These are phyloP conservation scores for Daldinia eschscholtzii DNA, from an alignment of 2,329 filamentous ascomycete genomes.

Conservation along the genomic window DNA sequence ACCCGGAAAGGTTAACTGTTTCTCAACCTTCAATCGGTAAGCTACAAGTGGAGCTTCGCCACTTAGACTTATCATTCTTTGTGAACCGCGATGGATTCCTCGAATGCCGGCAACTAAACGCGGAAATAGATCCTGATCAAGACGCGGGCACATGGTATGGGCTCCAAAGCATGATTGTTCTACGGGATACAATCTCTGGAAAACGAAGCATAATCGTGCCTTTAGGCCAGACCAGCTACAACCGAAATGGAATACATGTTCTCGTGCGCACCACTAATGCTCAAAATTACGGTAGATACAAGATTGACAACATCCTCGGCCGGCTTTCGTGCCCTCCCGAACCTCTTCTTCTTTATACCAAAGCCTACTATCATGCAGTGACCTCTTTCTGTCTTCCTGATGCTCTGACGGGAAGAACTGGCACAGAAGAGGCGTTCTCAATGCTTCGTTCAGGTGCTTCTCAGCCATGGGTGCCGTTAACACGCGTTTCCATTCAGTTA, in stretches of 20 bases:
- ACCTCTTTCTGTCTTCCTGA: constrained; percentile 72
- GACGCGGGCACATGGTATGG: constrained; percentile 72
- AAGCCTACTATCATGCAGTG: constrained; percentile 69
- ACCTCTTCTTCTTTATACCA: constrained; percentile 64
- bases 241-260: constrained; percentile 58
- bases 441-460: constrained; percentile 63
- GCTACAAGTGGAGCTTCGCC: constrained; percentile 60
- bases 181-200: constrained; percentile 59
- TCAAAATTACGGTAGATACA: constrained; percentile 63
- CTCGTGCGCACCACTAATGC: constrained; percentile 53
- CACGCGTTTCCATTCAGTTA: too few relatives aligned
- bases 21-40: constrained; percentile 54
- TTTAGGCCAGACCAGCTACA: constrained; percentile 55
- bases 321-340: constrained; percentile 69
- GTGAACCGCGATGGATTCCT: constrained; percentile 61
- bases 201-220: constrained; percentile 68
- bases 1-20: constrained; percentile 58
- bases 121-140: constrained; percentile 69
- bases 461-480: constrained; percentile 63
- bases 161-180: constrained; percentile 68
- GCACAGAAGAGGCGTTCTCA: constrained; percentile 69
- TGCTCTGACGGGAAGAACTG: constrained; percentile 67
- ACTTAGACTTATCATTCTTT: constrained; percentile 65
- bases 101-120: constrained; percentile 61
- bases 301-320: constrained; percentile 66